phyloP scores from a whole-genome alignment of 805 yeast genomes.

The Yamadazyma sp. region DNA sequence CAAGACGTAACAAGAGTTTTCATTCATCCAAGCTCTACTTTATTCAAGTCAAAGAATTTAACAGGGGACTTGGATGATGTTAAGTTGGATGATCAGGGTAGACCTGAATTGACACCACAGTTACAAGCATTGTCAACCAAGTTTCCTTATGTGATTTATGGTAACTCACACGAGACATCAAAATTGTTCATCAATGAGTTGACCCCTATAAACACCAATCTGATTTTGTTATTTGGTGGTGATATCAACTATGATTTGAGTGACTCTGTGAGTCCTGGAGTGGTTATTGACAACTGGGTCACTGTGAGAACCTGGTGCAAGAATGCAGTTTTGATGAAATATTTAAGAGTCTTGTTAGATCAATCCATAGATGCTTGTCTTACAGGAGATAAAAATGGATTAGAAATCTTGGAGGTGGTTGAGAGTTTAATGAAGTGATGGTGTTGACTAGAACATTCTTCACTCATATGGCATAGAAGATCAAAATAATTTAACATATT shows the following conservation, averaged over 20 bases:
- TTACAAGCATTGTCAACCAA: constrained; percentile 16
- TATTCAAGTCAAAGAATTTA: constrained; percentile 44
- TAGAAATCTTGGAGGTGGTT: constrained; percentile 2
- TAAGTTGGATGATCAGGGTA: constrained; percentile 20
- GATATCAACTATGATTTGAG: constrained; percentile 56
- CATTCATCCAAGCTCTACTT: constrained; percentile 80
- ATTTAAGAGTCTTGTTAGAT: constrained; percentile 65
- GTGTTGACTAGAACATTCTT: too few species aligned
- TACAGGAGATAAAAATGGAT: constrained; percentile 1
- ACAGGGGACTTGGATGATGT: constrained; percentile 15
- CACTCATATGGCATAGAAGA: too few species aligned
- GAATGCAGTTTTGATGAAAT: constrained; percentile 80
- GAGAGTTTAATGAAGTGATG: too few species aligned
- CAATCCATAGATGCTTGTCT: constrained; percentile 61
- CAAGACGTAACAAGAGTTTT: constrained; percentile 60
- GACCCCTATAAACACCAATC: constrained; percentile 74
- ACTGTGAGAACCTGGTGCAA: constrained; percentile 93
- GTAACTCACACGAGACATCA: constrained; percentile 56
- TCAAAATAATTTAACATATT: too few species aligned
- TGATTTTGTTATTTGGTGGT: constrained; percentile 82
- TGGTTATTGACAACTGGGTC: constrained; percentile 83
- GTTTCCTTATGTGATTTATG: constrained; percentile 62
- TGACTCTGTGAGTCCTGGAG: constrained; percentile 64
- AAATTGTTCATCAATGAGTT: constrained; percentile 70
- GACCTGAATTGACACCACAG: constrained; percentile 41